A percentile compares a stretch with the other conserved stretches of the same genome.
These are phyloP conservation scores for Ochetophila trinervis DNA, from an alignment of 306 rosid species.

Conservation along the genomic window DNA sequence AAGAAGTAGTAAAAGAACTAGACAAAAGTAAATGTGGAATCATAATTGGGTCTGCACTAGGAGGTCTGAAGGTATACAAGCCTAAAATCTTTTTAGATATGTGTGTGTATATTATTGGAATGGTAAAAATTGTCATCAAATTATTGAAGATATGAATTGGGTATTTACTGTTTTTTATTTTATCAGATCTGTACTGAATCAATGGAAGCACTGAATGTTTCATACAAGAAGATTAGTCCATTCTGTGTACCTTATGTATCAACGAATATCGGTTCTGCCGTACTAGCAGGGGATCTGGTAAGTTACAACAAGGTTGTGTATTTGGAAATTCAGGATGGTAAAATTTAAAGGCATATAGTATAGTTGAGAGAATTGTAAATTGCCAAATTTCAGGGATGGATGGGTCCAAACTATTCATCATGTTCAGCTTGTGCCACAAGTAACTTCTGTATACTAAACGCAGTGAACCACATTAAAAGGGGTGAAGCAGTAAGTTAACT, in stretches of 20 bases:
- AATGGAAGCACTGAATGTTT: constrained; percentile 64
- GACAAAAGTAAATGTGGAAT: constrained; percentile 67
- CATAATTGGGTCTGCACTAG: constrained; percentile 72
- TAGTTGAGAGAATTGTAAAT: background rate
- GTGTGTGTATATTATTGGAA: too few relatives aligned
- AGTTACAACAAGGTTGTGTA: constrained; percentile 3
- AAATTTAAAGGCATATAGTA: background rate
- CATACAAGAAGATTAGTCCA: constrained; percentile 86
- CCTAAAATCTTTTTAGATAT: too few relatives aligned
- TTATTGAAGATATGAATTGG: background rate
- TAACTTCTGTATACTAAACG: constrained; percentile 64
- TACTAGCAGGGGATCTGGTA: constrained; percentile 83
- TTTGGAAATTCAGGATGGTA: too few relatives aligned
- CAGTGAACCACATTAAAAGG: constrained; percentile 69
- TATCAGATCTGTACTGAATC: constrained; percentile 67
- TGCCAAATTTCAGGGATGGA: constrained; percentile 63
- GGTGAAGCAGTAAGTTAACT: constrained; percentile 70
- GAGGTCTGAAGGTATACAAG: constrained; percentile 66
- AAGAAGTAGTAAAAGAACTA: constrained; percentile 48
- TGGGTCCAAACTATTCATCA: constrained; percentile 90
- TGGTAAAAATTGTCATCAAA: too few relatives aligned
- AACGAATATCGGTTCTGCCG: constrained; percentile 82
- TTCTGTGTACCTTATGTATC: constrained; percentile 75
- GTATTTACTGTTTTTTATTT: background rate
- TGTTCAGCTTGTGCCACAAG: constrained; percentile 85